These are phyloP conservation scores for Talaromyces stipitatus DNA, from an alignment of 495 filamentous ascomycete species.

Conservation along the genomic window DNA sequence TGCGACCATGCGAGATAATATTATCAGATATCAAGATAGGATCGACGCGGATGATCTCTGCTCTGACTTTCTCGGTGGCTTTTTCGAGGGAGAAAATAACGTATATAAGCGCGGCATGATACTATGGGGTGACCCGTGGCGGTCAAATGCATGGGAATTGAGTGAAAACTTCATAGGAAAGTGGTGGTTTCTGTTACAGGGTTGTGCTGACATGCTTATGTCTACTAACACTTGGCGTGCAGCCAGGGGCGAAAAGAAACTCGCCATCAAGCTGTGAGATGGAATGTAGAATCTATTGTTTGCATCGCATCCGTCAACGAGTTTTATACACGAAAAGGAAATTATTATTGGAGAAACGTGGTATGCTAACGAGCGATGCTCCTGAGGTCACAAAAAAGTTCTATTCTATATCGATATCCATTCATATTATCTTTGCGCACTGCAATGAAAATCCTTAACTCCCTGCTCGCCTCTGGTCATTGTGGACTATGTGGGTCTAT, in stretches of 20 bases:
- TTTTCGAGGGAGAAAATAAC: background rate
- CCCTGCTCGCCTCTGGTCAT: background rate
- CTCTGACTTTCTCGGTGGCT: slow-evolving; percentile 21
- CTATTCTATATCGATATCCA: no score
- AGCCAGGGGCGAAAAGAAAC: slow-evolving; percentile 19
- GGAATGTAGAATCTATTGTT: background rate
- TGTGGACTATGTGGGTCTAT: background rate
- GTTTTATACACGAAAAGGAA: background rate
- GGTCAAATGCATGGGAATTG: slow-evolving; percentile 27
- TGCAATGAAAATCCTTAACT: no score
- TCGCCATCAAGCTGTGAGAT: slow-evolving; percentile 1
- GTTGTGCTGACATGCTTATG: slow-evolving; percentile 24
- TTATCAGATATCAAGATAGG: slow-evolving; percentile 24
- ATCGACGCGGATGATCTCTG: slow-evolving; percentile 36
- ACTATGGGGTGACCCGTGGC: slow-evolving; percentile 37
- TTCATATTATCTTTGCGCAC: no score
- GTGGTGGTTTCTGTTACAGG: slow-evolving; percentile 32
- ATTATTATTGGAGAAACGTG: no score
- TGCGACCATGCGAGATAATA: slow-evolving; percentile 26
- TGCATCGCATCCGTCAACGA: background rate
- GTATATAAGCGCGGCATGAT: slow-evolving; percentile 15
- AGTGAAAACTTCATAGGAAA: slow-evolving; percentile 24
- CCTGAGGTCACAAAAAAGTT: no score
- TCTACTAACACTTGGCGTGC: slow-evolving; percentile 35
- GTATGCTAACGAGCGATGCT: no score